Evolutionary conservation across 371 early-diverging fungal genomes (phyloP).

Genomic region (Actinomortierella ambigua): DNA sequence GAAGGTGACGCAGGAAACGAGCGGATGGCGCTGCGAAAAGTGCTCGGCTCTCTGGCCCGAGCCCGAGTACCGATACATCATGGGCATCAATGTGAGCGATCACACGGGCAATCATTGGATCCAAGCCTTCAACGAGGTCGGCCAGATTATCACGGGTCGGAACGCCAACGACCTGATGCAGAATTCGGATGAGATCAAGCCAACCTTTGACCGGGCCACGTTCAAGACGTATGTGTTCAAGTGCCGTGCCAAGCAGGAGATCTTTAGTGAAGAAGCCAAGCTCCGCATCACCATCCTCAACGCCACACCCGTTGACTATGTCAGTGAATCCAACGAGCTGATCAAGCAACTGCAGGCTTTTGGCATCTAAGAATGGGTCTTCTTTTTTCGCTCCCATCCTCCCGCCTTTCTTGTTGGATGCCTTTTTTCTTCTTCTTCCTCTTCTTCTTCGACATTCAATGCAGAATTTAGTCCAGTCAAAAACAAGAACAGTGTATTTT

Average conservation of each 20-base stretch:
- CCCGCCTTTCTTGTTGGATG: too few relatives aligned
- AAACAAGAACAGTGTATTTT: too few relatives aligned
- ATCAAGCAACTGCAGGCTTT: conserved; percentile 53
- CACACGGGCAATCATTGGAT: conserved; percentile 83
- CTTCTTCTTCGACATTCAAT: too few relatives aligned
- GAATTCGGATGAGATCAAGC: conserved; percentile 19
- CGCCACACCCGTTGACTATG: conserved; percentile 62
- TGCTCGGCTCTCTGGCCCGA: conserved; percentile 70
- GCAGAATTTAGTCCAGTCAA: too few relatives aligned
- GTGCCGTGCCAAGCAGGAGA: conserved; percentile 82
- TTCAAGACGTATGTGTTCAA: conserved; percentile 75
- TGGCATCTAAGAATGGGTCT: conserved; percentile 14
- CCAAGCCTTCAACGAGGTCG: conserved; percentile 87
- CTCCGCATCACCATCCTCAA: conserved; percentile 56
- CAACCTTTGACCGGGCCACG: conserved; percentile 51
- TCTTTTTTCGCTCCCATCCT: too few relatives aligned
- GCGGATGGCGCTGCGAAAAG: conserved; percentile 94
- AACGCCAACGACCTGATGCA: conserved; percentile 71
- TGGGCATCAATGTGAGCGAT: conserved; percentile 76
- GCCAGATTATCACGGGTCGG: conserved; percentile 66
- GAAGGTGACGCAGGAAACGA: conserved; percentile 74
- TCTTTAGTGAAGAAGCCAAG: conserved; percentile 72
- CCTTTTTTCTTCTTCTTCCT: too few relatives aligned
- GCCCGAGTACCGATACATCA: conserved; percentile 85
- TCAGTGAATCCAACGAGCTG: conserved; percentile 59